These are phyloP conservation scores for Lenwebbia sp. DNA, from an alignment of 345 rosid genomes.

Conservation along the genomic window DNA sequence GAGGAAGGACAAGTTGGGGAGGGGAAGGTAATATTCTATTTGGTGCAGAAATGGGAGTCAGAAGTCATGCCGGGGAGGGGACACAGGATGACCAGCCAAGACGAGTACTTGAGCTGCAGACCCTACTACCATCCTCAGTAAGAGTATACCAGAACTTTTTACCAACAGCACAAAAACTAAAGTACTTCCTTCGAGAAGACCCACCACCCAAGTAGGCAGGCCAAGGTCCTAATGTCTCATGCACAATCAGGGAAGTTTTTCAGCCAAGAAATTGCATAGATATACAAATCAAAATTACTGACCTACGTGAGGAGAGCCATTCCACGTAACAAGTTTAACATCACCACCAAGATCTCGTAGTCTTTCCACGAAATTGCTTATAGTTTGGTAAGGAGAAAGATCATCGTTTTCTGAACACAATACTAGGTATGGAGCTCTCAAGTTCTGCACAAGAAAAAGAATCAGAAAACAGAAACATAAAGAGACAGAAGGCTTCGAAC, in stretches of 20 bases:
- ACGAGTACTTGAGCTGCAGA: not conserved
- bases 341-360: slow-evolving; percentile 70
- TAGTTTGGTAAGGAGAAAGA: slow-evolving; percentile 65
- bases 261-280: not conserved
- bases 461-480: not conserved
- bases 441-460: slow-evolving; percentile 29
- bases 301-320: slow-evolving; percentile 90
- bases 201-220: not conserved
- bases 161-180: not conserved
- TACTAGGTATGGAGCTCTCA: slow-evolving; percentile 77
- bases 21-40: not conserved
- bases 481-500: not conserved
- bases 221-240: not conserved
- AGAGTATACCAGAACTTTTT: not conserved
- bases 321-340: slow-evolving; percentile 68
- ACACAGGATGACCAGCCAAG: not conserved
- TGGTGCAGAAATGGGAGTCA: not conserved
- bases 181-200: not conserved
- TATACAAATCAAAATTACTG: slow-evolving; percentile 11
- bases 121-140: not conserved
- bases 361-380: slow-evolving; percentile 62
- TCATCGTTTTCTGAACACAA: slow-evolving; percentile 74
- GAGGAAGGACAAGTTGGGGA: not conserved
- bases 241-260: not conserved
- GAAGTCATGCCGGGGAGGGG: not conserved